These are phyloP conservation scores for Magnaporthiopsis rhizophila DNA, from an alignment of 2,329 filamentous ascomycete genomes.

Conservation along the genomic window DNA sequence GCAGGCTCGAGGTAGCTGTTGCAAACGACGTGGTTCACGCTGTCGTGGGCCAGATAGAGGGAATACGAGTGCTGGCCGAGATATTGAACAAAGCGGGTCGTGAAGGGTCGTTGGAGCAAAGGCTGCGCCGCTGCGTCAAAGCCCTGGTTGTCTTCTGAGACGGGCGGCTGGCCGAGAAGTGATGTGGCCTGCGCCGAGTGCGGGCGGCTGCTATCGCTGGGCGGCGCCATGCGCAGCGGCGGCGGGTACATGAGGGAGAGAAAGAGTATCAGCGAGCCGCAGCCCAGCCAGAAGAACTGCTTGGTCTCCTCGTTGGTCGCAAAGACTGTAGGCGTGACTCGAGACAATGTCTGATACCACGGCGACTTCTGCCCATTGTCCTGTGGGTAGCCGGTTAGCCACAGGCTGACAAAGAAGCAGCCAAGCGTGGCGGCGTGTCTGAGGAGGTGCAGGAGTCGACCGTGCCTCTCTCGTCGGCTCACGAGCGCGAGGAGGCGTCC, in stretches of 20 bases:
- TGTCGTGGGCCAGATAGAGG: slow-evolving; percentile 56
- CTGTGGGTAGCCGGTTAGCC: slow-evolving; percentile 32
- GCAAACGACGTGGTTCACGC: slow-evolving; percentile 32
- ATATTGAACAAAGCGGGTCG: slow-evolving; percentile 50
- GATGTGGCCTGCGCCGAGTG: too few relatives aligned
- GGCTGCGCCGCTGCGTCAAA: slow-evolving; percentile 38
- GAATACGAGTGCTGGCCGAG: slow-evolving; percentile 54
- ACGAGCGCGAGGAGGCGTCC: too few relatives aligned
- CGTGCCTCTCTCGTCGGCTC: too few relatives aligned
- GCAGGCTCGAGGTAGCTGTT: slow-evolving; percentile 19
- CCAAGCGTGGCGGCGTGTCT: slow-evolving; percentile 15
- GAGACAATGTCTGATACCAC: too few relatives aligned
- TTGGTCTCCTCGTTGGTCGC: too few relatives aligned
- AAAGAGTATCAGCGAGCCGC: slow-evolving; percentile 21
- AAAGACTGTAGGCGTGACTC: too few relatives aligned
- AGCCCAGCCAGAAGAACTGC: slow-evolving; percentile 19
- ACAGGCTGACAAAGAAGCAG: slow-evolving; percentile 22
- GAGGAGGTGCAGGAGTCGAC: not conserved
- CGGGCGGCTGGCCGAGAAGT: too few relatives aligned
- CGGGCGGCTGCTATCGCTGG: slow-evolving; percentile 22
- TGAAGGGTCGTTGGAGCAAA: slow-evolving; percentile 51
- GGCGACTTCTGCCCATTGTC: slow-evolving; percentile 18
- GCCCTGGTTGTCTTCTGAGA: too few relatives aligned
- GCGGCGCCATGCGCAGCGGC: slow-evolving; percentile 21
- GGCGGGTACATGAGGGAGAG: slow-evolving; percentile 25